Conservation (phyloP, 257 asterid species). For the Gentiana straminea region DNA sequence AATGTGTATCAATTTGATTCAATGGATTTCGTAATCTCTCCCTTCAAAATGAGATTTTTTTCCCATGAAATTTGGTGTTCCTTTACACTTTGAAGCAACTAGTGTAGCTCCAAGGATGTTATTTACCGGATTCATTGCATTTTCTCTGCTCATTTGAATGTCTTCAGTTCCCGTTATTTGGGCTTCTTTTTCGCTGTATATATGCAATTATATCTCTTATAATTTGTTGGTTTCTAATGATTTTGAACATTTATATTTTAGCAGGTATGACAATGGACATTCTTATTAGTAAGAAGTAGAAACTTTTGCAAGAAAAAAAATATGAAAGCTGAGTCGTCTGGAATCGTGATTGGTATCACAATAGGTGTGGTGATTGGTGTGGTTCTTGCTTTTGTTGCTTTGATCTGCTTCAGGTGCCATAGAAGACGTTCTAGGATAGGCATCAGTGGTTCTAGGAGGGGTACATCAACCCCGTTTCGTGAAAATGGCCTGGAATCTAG, state of each 20-base stretch:
- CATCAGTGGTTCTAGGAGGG: constrained; percentile 75
- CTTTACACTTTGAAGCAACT: too few species aligned
- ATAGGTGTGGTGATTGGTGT: constrained; percentile 83
- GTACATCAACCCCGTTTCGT: constrained; percentile 58
- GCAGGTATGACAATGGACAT: constrained; percentile 33
- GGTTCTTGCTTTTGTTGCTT: constrained; percentile 52
- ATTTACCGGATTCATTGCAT: too few species aligned
- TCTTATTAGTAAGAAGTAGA: constrained; percentile 21
- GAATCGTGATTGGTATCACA: constrained; percentile 67
- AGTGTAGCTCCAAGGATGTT: too few species aligned
- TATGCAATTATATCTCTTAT: too few species aligned
- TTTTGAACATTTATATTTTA: not conserved
- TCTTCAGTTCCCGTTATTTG: too few species aligned
- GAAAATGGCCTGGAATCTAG: constrained; percentile 66
- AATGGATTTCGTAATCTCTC: too few species aligned
- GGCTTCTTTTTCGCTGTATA: too few species aligned
- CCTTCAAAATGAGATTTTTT: too few species aligned
- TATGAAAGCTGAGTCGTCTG: constrained; percentile 57
- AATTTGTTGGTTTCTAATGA: too few species aligned
- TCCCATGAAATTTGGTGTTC: too few species aligned
- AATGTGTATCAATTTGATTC: too few species aligned
- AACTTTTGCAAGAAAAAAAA: constrained; percentile 18
- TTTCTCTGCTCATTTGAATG: too few species aligned
- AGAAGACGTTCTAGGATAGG: constrained; percentile 56
- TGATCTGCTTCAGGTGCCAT: constrained; percentile 49